Evolutionary conservation across 73 alveolate genomes (phyloP).

Genomic region (Blepharisma japonicum): DNA sequence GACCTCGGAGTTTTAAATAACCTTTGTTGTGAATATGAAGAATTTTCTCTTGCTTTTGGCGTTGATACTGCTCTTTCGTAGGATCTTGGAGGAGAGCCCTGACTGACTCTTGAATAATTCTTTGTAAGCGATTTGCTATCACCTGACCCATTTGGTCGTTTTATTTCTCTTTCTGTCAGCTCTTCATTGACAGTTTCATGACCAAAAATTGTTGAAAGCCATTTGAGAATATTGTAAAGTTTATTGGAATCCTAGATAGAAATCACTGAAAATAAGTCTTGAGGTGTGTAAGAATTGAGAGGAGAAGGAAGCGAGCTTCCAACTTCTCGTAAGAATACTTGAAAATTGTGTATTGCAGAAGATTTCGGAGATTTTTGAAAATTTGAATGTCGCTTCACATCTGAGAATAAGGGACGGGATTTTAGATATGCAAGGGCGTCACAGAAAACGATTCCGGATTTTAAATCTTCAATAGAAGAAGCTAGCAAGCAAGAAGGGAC

Average conservation of each 20-base stretch:
- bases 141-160: no score
- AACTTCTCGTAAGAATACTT: not conserved
- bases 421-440: not conserved
- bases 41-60: no score
- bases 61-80: no score
- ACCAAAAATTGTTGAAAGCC: not conserved
- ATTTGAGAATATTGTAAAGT: not conserved
- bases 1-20: no score
- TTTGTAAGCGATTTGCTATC: no score
- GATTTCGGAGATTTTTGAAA: not conserved
- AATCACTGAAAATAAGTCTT: not conserved
- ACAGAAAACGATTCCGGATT: slow-evolving; percentile 38
- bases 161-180: no score
- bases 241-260: not conserved
- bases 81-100: no score
- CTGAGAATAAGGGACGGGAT: not conserved
- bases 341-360: not conserved
- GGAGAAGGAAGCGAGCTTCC: not conserved
- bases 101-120: no score
- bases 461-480: slow-evolving; percentile 31
- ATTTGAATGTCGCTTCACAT: not conserved
- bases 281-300: not conserved
- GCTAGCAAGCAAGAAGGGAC: slow-evolving; percentile 53
- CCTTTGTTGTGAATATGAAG: no score
- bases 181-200: no score